Percentiles rank a stretch among this genome's conserved stretches.
These are phyloP conservation scores for Thelonectria rubi DNA, from an alignment of 2,329 filamentous ascomycete genomes.

Conservation along the genomic window DNA sequence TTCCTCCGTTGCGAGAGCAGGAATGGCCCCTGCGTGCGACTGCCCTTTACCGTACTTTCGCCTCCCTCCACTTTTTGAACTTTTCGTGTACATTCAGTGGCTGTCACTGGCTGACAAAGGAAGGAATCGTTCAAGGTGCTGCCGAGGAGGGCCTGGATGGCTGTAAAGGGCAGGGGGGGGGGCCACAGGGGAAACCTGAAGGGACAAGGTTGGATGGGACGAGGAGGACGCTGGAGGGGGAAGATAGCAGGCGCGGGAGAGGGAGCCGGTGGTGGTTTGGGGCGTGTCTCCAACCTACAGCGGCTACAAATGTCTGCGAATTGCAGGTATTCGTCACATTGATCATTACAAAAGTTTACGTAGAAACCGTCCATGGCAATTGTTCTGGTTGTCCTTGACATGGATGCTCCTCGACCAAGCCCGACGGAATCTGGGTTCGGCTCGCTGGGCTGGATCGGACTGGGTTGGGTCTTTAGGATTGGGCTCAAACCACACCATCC, in stretches of 20 bases:
- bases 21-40: conserved; percentile 16
- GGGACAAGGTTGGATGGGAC: neutral
- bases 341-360: too few relatives aligned
- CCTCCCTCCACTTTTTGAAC: conserved; percentile 22
- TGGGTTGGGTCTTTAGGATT: conserved; percentile 2
- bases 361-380: too few relatives aligned
- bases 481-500: conserved; percentile 11
- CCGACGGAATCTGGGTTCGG: neutral
- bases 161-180: neutral
- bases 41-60: conserved; percentile 13
- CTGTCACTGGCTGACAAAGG: neutral
- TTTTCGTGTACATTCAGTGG: conserved; percentile 12
- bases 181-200: neutral
- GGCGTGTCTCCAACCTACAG: neutral
- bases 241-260: neutral
- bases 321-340: too few relatives aligned
- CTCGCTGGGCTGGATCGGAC: neutral
- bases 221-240: neutral
- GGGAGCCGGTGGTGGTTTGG: neutral
- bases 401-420: neutral
- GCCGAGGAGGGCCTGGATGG: neutral
- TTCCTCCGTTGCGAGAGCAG: conserved; percentile 11
- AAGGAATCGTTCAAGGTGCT: neutral
- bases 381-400: neutral
- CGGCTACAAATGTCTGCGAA: too few relatives aligned